phyloP scores from a whole-genome alignment of 441 rosid species.

The Pelargonium myrrhifolium region DNA sequence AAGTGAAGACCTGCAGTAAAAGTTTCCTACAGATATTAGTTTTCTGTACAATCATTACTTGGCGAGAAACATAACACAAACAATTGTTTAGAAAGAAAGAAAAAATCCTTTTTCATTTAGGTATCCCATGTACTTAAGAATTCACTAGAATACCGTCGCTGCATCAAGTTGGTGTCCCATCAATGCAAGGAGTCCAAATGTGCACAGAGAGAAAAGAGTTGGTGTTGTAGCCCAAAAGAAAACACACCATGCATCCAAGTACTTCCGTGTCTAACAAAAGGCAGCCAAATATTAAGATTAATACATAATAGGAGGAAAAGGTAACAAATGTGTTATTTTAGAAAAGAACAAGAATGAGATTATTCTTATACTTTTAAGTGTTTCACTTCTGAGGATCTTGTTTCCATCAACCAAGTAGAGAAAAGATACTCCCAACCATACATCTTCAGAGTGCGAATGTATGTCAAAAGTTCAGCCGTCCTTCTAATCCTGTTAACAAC shows the following conservation, averaged over 20 bases:
- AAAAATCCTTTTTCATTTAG: constrained; percentile 1
- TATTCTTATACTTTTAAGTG: constrained; percentile 61
- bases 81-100: background rate
- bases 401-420: constrained; percentile 73
- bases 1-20: constrained; percentile 77
- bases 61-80: background rate
- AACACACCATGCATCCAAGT: constrained; percentile 98
- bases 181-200: constrained; percentile 76
- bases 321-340: constrained; percentile 2
- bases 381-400: constrained; percentile 74
- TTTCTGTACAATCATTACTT: constrained; percentile 8
- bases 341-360: constrained; percentile 13
- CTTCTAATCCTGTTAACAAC: constrained; percentile 64
- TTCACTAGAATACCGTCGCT: constrained; percentile 53
- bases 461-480: constrained; percentile 78
- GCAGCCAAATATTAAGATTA: constrained; percentile 16
- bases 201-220: constrained; percentile 76
- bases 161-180: constrained; percentile 97
- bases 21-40: constrained; percentile 20
- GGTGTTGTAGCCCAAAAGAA: constrained; percentile 99
- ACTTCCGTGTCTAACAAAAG: constrained; percentile 68
- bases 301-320: constrained; percentile 15
- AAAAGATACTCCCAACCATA: constrained; percentile 84
- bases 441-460: constrained; percentile 85
- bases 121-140: constrained; percentile 4